These are phyloP conservation scores for Colletotrichum sansevieriae DNA, from an alignment of 2,329 filamentous ascomycete genomes.

Conservation along the genomic window DNA sequence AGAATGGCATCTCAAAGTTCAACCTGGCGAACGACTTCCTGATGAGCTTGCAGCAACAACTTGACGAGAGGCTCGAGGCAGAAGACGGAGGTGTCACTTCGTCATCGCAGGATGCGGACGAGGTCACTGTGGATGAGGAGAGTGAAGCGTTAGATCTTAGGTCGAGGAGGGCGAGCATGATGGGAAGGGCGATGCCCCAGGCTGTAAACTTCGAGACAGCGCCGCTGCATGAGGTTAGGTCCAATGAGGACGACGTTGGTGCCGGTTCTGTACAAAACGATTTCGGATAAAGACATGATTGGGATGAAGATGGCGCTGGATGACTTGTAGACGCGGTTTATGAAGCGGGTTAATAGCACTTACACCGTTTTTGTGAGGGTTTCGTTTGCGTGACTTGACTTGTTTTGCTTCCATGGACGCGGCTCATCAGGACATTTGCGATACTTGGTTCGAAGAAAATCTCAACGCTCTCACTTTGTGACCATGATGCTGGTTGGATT, in stretches of 20 bases:
- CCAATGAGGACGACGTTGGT: constrained; percentile 30
- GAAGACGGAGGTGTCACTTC: constrained; percentile 46
- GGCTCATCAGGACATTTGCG: too few species aligned
- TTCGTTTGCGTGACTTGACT: not conserved
- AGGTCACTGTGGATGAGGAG: constrained; percentile 61
- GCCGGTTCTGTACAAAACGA: constrained; percentile 41
- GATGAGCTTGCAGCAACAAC: constrained; percentile 61
- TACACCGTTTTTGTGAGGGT: not conserved
- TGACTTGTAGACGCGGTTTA: constrained; percentile 26
- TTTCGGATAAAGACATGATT: constrained; percentile 39
- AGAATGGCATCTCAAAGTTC: constrained; percentile 67
- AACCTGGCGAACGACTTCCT: constrained; percentile 65
- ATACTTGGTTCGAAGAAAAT: too few species aligned
- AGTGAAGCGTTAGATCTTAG: constrained; percentile 69
- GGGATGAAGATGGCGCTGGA: not conserved
- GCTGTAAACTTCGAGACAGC: constrained; percentile 63
- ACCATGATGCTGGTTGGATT: too few species aligned
- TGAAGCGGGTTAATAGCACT: constrained; percentile 38
- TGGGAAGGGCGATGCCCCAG: constrained; percentile 57
- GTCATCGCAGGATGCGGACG: constrained; percentile 51
- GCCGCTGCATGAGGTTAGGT: constrained; percentile 53
- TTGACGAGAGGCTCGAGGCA: constrained; percentile 61
- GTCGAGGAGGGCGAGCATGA: constrained; percentile 68
- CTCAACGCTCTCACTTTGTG: too few species aligned
- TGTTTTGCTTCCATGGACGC: too few species aligned